Conservation (phyloP, 176 grass and related monocot species). For the Oryza glumipatula region DNA sequence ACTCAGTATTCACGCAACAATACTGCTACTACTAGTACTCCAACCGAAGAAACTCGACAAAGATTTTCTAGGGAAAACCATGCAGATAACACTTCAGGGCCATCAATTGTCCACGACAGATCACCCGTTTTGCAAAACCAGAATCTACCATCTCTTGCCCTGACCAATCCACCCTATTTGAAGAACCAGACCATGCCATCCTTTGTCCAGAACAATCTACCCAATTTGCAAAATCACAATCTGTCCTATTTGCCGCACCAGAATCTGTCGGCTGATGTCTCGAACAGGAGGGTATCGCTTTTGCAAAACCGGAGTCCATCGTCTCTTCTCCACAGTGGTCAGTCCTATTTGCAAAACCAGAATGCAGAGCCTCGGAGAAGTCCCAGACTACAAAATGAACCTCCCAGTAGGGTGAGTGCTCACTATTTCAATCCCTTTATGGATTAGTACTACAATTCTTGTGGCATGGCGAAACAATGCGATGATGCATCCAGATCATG, state of each 20-base stretch:
- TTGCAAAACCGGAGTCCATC: not conserved
- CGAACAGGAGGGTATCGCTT: not conserved
- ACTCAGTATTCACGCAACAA: constrained; percentile 69
- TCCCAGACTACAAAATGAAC: constrained; percentile 37
- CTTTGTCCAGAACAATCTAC: not conserved
- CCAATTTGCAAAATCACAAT: not conserved
- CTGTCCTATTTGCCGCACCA: not conserved
- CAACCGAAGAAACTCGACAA: constrained; percentile 18
- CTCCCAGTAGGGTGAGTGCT: constrained; percentile 52
- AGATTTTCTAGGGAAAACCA: not conserved
- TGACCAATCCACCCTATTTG: not conserved
- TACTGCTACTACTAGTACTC: not conserved
- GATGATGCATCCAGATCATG: not conserved
- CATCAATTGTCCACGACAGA: not conserved
- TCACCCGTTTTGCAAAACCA: not conserved
- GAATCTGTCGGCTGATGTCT: not conserved
- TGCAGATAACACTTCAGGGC: constrained; percentile 17
- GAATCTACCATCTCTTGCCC: constrained; percentile 12
- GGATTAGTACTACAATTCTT: not conserved
- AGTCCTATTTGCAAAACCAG: constrained; percentile 9
- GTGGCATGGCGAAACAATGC: not conserved
- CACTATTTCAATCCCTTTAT: not conserved
- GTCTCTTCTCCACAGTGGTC: not conserved
- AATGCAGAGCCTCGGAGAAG: constrained; percentile 42
- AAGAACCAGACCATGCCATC: not conserved